These are phyloP conservation scores for Atkinsonella hypoxylon DNA, from an alignment of 2,329 filamentous ascomycete species.

Conservation along the genomic window DNA sequence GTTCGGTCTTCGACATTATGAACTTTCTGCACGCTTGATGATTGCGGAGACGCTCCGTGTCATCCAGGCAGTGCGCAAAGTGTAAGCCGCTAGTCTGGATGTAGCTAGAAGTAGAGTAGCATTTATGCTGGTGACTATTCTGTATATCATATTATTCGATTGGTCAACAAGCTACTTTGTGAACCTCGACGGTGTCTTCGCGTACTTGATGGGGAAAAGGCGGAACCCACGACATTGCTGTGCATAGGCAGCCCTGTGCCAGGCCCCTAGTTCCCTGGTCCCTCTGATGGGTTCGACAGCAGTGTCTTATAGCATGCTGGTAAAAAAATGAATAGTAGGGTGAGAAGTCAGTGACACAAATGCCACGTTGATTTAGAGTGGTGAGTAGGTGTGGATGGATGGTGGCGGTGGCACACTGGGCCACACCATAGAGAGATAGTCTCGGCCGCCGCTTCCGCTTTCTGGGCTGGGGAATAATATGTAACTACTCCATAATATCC, in stretches of 20 bases:
- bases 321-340: background rate
- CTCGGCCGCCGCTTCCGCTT: conserved; percentile 1
- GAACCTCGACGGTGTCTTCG: too few relatives aligned
- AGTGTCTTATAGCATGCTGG: background rate
- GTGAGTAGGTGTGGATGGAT: background rate
- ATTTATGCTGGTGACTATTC: too few relatives aligned
- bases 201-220: background rate
- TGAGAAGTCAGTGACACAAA: background rate
- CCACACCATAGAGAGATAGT: too few relatives aligned
- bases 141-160: too few relatives aligned
- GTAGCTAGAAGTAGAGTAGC: too few relatives aligned
- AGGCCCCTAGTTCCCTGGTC: background rate
- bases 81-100: too few relatives aligned
- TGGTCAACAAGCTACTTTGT: too few relatives aligned
- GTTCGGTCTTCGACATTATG: background rate
- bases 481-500: too few relatives aligned
- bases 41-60: background rate
- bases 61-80: too few relatives aligned
- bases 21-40: background rate
- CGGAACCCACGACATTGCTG: background rate
- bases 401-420: background rate
- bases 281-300: background rate
- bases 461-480: background rate
- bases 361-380: background rate
- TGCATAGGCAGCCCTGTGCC: background rate